Evolutionary conservation across 1,284 basidiomycete species (phyloP).

Genomic region (Cryptococcus maquisensis): DNA sequence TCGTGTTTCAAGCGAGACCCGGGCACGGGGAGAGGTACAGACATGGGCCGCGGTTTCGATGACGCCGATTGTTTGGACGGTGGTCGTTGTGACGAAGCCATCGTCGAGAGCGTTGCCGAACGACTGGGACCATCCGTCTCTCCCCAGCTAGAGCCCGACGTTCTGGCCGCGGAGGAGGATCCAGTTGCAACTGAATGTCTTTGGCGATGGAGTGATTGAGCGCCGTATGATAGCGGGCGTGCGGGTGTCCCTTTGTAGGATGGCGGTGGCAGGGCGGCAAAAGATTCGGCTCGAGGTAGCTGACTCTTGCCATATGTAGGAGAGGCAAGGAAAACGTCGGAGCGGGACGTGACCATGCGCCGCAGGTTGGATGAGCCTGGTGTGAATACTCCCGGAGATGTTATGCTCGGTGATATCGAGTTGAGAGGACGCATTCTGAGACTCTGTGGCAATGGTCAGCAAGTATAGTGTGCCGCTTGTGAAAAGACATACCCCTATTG

Average conservation of each 20-base stretch:
- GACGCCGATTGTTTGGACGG: conserved; percentile 18
- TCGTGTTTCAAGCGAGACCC: conserved; percentile 2
- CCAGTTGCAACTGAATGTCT: conserved; percentile 1
- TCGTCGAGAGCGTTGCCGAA: conserved; percentile 21
- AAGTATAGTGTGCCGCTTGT: neutral
- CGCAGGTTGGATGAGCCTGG: conserved; percentile 31
- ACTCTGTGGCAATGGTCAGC: conserved; percentile 1
- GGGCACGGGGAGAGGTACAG: conserved; percentile 6
- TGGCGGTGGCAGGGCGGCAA: conserved; percentile 11
- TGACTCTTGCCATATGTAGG: neutral
- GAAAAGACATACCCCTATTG: conserved; percentile 33
- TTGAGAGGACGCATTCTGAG: conserved; percentile 9
- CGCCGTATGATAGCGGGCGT: neutral
- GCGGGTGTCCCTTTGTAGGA: neutral
- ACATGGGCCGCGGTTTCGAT: conserved; percentile 6
- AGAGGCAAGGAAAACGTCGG: conserved; percentile 30
- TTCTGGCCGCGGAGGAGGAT: conserved; percentile 19
- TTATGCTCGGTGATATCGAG: conserved; percentile 8
- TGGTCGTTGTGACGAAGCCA: conserved; percentile 24
- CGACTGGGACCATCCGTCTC: conserved; percentile 20
- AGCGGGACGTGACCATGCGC: conserved; percentile 31
- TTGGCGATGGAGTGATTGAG: neutral
- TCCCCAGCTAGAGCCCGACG: conserved; percentile 27
- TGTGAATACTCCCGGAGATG: conserved; percentile 5
- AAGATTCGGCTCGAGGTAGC: conserved; percentile 13